Evolutionary conservation across 1,139 yeast species (phyloP), one percentile per base, ranked within the genome.

Genomic region (Debaryomycetaceae sp.): DNA sequence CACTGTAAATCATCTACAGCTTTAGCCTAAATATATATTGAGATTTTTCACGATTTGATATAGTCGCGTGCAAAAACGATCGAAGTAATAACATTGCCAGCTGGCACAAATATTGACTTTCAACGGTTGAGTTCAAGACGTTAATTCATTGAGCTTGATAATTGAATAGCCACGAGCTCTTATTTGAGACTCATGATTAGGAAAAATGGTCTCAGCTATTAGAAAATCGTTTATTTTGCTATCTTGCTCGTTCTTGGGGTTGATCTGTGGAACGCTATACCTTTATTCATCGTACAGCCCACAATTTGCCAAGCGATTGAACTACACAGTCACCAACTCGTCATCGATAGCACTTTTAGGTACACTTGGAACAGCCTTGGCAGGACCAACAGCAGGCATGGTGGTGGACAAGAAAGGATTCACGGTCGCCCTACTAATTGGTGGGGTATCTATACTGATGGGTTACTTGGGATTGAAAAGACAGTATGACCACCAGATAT

Each of bases 261-360:
- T 81, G 43, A 79, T 78, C 36, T 66, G 85, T 57, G 87, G 87
- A 5, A 81, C 87, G 5, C 67, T 81, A 59, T 81, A 81, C 56
- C 59, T 80, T 31, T 81, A 77, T 56, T 76, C 82, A 4, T 80
- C 84, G 6, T 82, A 80, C 55, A 81, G 84, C 39, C 87, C 88
- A 4, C 87, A 82, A 55, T 66, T 81, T 49, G 84, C 87, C 3
- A 64, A 66, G 24, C 69, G 68, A 42, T 69, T 83, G 40, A 63
- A 65, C 17, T 73, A 83, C 49, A 59, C 75, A 5, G 87, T 82
- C 9, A 73, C 84, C 0, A 76, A 79, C 45, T 68, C 83, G 9
- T 77, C 83, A 31, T 61, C 72, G 24, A 76, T 83, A 5, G 87
- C 86, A 4, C 68, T 81, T 53, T 63, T 75, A 29, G 88, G 87